A percentile compares a stretch with the other conserved stretches of the same genome.
phyloP scores from a whole-genome alignment of 805 yeast species.

The Starmerella cellae region DNA sequence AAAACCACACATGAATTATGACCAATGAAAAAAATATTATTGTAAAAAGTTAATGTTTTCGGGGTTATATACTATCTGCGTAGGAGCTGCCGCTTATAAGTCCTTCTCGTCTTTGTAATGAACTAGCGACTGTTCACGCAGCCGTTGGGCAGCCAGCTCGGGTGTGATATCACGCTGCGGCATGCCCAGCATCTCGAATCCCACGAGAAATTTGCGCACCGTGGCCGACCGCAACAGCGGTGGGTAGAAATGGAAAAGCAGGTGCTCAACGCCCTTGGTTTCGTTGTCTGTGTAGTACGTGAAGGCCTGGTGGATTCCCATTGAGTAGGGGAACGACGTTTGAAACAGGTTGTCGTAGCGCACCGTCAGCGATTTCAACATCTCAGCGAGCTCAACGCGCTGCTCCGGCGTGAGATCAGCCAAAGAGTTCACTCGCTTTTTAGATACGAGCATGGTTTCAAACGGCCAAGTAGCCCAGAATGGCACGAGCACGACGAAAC shows the following conservation, averaged over 20 bases:
- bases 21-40: too few species aligned
- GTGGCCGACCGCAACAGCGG: constrained; percentile 64
- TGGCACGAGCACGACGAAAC: constrained; percentile 57
- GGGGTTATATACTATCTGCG: too few species aligned
- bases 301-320: constrained; percentile 73
- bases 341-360: constrained; percentile 59
- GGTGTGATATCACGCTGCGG: constrained; percentile 60
- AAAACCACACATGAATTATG: too few species aligned
- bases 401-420: constrained; percentile 31
- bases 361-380: constrained; percentile 41
- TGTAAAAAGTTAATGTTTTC: too few species aligned
- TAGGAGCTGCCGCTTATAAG: too few species aligned
- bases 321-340: constrained; percentile 63
- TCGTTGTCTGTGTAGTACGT: constrained; percentile 35
- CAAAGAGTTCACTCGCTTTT: constrained; percentile 39
- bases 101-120: too few species aligned
- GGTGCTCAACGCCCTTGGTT: constrained; percentile 32
- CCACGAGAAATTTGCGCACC: constrained; percentile 62
- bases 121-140: constrained; percentile 25
- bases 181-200: constrained; percentile 45
- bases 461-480: constrained; percentile 81
- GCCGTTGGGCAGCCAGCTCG: constrained; percentile 49
- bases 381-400: constrained; percentile 42
- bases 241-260: constrained; percentile 69
- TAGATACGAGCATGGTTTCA: constrained; percentile 53